Percentiles rank a stretch among this genome's conserved stretches.
phyloP scores from a whole-genome alignment of 306 rosid species.

The Arachis stenosperma region DNA sequence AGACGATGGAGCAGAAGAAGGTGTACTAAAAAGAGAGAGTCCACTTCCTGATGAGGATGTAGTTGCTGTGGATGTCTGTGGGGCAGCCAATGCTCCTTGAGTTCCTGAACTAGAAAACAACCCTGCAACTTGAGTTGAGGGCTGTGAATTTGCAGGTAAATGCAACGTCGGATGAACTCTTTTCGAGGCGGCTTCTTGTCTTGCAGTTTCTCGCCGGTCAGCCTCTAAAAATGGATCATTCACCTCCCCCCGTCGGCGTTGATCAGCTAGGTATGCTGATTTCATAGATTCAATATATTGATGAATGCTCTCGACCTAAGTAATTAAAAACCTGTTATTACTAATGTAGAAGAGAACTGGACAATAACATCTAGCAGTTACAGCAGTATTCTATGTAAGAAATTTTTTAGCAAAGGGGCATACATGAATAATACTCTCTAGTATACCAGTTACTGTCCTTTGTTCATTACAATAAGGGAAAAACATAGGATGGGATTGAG shows the following conservation, averaged over 20 bases:
- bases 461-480: conserved; percentile 29
- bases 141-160: conserved; percentile 80
- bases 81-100: conserved; percentile 55
- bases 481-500: not conserved
- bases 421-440: conserved; percentile 19
- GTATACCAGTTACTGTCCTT: not conserved
- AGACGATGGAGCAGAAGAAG: conserved; percentile 70
- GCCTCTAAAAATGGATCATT: conserved; percentile 97
- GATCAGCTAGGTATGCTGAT: conserved; percentile 84
- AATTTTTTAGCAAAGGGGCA: conserved; percentile 29
- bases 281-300: conserved; percentile 94
- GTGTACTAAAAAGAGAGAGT: conserved; percentile 72
- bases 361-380: conserved; percentile 24
- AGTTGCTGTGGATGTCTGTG: conserved; percentile 59
- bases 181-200: conserved; percentile 94
- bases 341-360: conserved; percentile 34
- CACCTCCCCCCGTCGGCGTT: conserved; percentile 78
- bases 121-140: conserved; percentile 89
- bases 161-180: conserved; percentile 88
- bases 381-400: conserved; percentile 2
- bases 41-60: conserved; percentile 75
- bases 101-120: conserved; percentile 71
- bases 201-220: conserved; percentile 94
- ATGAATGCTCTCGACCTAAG: conserved; percentile 92
- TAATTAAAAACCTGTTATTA: conserved; percentile 36